Evolutionary conservation across 23 red algal genomes (phyloP).

Genomic region (Pyropia haitanensis): DNA sequence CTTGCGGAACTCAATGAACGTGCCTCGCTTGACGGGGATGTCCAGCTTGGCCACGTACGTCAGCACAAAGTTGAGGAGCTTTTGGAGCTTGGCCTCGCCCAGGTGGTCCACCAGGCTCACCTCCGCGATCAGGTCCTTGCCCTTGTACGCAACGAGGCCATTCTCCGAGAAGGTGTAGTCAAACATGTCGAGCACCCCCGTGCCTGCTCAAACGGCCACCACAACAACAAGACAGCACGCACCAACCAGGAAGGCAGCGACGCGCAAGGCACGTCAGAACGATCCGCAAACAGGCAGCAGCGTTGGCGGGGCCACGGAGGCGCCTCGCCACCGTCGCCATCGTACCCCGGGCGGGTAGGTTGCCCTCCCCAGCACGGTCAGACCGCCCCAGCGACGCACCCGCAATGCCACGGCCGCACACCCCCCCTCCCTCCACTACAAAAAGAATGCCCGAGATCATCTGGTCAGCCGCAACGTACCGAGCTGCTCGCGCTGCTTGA

Average conservation of each 20-base stretch:
- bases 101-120: slow-evolving; percentile 56
- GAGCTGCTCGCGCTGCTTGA: slow-evolving; percentile 85
- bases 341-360: too few relatives aligned
- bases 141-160: slow-evolving; percentile 81
- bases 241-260: background rate
- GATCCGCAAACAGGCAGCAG: too few relatives aligned
- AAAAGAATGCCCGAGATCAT: background rate
- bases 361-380: too few relatives aligned
- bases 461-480: slow-evolving; percentile 7
- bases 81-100: slow-evolving; percentile 75
- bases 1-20: slow-evolving; percentile 98
- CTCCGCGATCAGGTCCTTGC: slow-evolving; percentile 56
- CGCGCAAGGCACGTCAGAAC: slow-evolving; percentile 1
- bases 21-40: slow-evolving; percentile 93
- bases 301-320: too few relatives aligned
- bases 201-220: slow-evolving; percentile 1
- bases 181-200: slow-evolving; percentile 73
- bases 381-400: too few relatives aligned
- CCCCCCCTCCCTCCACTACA: background rate
- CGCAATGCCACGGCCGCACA: too few relatives aligned
- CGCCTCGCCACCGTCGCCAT: too few relatives aligned
- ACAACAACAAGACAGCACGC: background rate
- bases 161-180: slow-evolving; percentile 99
- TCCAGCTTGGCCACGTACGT: slow-evolving; percentile 76
- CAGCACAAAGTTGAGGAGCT: slow-evolving; percentile 82